These are phyloP conservation scores for Alternaria atra DNA, from an alignment of 2,329 filamentous ascomycete species.

Conservation along the genomic window DNA sequence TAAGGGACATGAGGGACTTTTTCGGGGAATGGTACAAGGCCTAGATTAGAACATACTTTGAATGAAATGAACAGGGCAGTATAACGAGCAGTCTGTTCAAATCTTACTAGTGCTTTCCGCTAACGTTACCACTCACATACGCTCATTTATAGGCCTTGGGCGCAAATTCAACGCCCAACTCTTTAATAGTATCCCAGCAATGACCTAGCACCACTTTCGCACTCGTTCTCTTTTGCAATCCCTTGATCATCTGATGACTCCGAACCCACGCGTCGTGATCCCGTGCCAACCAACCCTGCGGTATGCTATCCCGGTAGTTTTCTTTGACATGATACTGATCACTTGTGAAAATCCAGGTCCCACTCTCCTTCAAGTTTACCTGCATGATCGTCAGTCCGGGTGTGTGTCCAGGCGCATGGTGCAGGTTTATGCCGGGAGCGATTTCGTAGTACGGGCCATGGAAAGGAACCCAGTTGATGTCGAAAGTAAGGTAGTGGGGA, in stretches of 20 bases:
- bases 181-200: conserved; percentile 40
- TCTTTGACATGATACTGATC: conserved; percentile 52
- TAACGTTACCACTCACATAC: not conserved
- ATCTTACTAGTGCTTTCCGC: not conserved
- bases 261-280: conserved; percentile 49
- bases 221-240: conserved; percentile 35
- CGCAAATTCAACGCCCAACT: conserved; percentile 36
- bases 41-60: not conserved
- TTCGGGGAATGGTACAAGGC: conserved; percentile 24
- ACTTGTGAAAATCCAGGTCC: conserved; percentile 51
- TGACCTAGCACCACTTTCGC: conserved; percentile 42
- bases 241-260: conserved; percentile 44
- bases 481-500: conserved; percentile 49
- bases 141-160: conserved; percentile 35
- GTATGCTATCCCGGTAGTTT: conserved; percentile 45
- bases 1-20: conserved; percentile 35
- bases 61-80: not conserved
- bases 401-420: conserved; percentile 50
- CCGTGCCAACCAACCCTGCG: conserved; percentile 51
- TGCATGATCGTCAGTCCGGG: conserved; percentile 49
- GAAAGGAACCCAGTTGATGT: conserved; percentile 51
- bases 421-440: conserved; percentile 45
- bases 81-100: not conserved
- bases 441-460: conserved; percentile 45
- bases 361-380: conserved; percentile 46